Percentiles rank a stretch among this genome's conserved stretches.
phyloP scores from a whole-genome alignment of 441 rosid genomes.

The Eutrema salsugineum region DNA sequence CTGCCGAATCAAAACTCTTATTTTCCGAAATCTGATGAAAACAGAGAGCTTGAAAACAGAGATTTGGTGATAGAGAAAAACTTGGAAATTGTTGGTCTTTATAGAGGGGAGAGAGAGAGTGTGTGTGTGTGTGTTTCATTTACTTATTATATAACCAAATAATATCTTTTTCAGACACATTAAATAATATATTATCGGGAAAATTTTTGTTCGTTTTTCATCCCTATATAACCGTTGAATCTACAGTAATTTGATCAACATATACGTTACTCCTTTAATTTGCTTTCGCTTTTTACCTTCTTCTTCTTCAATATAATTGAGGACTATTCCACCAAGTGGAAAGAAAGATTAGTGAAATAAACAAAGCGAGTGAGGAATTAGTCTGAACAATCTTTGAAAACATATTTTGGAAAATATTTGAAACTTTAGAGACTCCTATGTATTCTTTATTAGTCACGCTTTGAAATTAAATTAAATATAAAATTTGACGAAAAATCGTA shows the following conservation, averaged over 20 bases:
- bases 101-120: neutral
- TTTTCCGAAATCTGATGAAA: neutral
- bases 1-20: constrained; percentile 2
- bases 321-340: neutral
- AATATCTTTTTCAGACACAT: neutral
- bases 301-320: neutral
- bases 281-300: no score
- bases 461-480: neutral
- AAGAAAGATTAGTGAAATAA: neutral
- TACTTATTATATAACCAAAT: neutral
- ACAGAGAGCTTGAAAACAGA: constrained; percentile 17
- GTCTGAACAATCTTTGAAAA: neutral
- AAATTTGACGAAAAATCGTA: neutral
- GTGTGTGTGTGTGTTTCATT: no score
- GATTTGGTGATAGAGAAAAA: constrained; percentile 13
- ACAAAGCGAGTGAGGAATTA: neutral
- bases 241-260: neutral
- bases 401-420: neutral
- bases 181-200: neutral
- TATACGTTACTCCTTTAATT: neutral
- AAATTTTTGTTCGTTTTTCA: neutral
- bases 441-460: neutral
- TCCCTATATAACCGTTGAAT: constrained; percentile 1
- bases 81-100: constrained; percentile 4
- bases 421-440: neutral